Evolutionary conservation across 179 eudicot species (phyloP), one percentile per base, ranked within the genome.

Genomic region (Camellia oleifera): DNA sequence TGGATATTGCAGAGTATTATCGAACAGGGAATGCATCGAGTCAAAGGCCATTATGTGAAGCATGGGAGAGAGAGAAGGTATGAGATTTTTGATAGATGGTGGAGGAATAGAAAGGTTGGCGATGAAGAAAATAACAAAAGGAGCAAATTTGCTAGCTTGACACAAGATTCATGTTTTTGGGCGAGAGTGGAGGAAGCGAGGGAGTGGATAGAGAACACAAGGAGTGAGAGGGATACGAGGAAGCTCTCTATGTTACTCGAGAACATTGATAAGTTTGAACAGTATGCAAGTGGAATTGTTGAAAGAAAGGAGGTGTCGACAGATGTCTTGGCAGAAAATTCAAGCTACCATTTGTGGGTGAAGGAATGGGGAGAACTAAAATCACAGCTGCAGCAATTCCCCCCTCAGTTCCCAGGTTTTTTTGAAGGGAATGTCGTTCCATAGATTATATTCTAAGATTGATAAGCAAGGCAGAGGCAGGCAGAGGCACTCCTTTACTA

Each of bases 111-210:
- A 70, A 61, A 84, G 9, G 80, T 76, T 0, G 86, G 69, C 4
- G 84, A 82, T 17, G 87, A 83, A 72, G 87, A 85, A 42, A 76
- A 70, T 45, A 81, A 61, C 9, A 80, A 79, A 69, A 91, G 98
- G 87, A 93, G 90, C 67, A 87, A 76, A 65, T 91, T 88, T 53
- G 98, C 98, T 2, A 86, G 95, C 18, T 76, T 89, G 75, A 95
- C 98, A 4, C 97, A 93, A 80, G 98, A 95, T 80, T 85, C 97
- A 1, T 91, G 98, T 78, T 95, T 95, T 62, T 95, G 98, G 98
- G 98, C 98, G 10, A 81, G 78, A 64, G 90, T 93, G 69, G 98
- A 95, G 87, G 98, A 95, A 65, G 98, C 97, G 6, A 86, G 86
- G 76, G 95, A 91, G 75, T 81, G 85, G 73, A 71, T 89, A 3